Evolutionary conservation across 306 rosid species (phyloP), one percentile per base, ranked within the genome.

Genomic region (Quercus suber): DNA sequence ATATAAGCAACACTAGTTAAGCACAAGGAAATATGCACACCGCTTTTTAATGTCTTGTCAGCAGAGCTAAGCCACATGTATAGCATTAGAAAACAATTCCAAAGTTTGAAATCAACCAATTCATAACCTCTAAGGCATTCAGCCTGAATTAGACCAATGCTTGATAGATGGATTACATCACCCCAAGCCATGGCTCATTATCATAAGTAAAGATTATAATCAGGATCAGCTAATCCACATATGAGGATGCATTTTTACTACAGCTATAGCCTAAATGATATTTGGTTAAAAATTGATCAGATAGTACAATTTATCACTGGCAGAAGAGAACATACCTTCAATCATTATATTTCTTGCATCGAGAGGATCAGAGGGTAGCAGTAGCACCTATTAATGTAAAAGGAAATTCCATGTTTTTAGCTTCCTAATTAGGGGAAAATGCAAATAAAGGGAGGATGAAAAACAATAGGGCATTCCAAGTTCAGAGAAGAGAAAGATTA

Each of bases 321-420:
- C 56, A 79, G 78, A 75, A 71, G 76, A 81, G 75, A 79, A 11
- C 20, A 7, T 85, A 95, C 99, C 99, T 93, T 95, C 99, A 74
- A 95, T 92, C 98, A 95, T 82, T 68, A 95, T 95, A 84, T 95
- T 95, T 87, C 96, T 93, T 30, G 90, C 97, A 87, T 95, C 99
- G 75, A 95, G 89, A 83, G 99, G 98, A 87, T 95, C 99, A 71
- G 88, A 90, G 69, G 99, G 99, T 76, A 95, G 93, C 68, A 95
- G 89, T 49, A 90, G 73, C 76, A 88, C 56, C 99, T 95, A 78
- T 57, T 23, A 79, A 69, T 67, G 57, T 31, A 79, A 51, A 80
- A 81, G 74, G 41, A 41, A 55, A 37, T 45, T 71, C 71, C 18
- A 71, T 58, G 35, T 15, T 59, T 59, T 69, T 73, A 78, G 69